Evolutionary conservation across 2,329 filamentous ascomycete genomes (phyloP).

Genomic region (Microcyclospora tardicrescens): DNA sequence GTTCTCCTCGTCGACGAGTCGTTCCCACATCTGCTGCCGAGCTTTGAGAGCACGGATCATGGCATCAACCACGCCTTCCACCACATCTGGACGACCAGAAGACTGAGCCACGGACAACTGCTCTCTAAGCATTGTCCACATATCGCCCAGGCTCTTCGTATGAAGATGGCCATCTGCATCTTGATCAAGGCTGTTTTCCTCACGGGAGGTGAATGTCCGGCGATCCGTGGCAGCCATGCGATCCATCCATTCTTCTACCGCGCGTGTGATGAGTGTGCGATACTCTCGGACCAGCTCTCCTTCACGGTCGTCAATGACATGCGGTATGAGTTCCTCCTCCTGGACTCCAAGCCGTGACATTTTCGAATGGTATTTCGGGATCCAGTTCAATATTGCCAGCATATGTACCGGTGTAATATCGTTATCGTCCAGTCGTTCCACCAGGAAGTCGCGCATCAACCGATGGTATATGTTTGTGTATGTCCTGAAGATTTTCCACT

Average conservation of each 20-base stretch:
- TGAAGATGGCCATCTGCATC: slow-evolving; percentile 85
- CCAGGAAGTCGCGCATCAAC: slow-evolving; percentile 88
- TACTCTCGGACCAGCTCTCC: slow-evolving; percentile 86
- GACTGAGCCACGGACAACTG: slow-evolving; percentile 76
- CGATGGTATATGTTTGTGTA: slow-evolving; percentile 85
- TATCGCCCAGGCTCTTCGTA: slow-evolving; percentile 79
- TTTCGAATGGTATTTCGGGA: slow-evolving; percentile 89
- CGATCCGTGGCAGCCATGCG: slow-evolving; percentile 75
- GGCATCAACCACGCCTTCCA: slow-evolving; percentile 88
- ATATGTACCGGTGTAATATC: slow-evolving; percentile 77
- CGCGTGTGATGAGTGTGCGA: slow-evolving; percentile 85
- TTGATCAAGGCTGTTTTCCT: slow-evolving; percentile 67
- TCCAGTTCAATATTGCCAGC: slow-evolving; percentile 87
- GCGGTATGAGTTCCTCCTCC: slow-evolving; percentile 60
- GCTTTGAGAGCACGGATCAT: slow-evolving; percentile 81
- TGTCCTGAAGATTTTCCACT: slow-evolving; percentile 88
- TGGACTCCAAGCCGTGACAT: slow-evolving; percentile 77
- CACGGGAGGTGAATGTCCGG: slow-evolving; percentile 66
- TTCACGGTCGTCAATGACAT: slow-evolving; percentile 82
- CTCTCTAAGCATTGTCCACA: slow-evolving; percentile 96
- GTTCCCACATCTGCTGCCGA: slow-evolving; percentile 76
- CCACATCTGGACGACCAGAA: slow-evolving; percentile 76
- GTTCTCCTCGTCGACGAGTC: slow-evolving; percentile 76
- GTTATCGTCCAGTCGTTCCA: slow-evolving; percentile 69
- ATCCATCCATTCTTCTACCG: slow-evolving; percentile 95